These are phyloP conservation scores for Trichoderma erinaceum DNA, from an alignment of 495 filamentous ascomycete species.

Conservation along the genomic window DNA sequence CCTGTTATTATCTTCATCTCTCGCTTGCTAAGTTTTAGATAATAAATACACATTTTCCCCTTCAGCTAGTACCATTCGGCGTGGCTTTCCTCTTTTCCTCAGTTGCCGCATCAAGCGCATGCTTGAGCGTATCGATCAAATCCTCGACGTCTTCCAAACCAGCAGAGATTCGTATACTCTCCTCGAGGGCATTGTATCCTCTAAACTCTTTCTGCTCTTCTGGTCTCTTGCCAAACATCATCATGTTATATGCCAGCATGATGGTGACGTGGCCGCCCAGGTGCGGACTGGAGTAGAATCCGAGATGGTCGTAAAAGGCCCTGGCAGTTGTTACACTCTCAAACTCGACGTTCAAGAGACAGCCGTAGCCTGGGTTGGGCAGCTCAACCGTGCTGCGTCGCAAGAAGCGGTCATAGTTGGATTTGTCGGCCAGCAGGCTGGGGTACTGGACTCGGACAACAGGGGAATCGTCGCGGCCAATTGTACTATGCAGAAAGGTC, in stretches of 20 bases:
- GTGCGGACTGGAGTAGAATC: slow-evolving; percentile 40
- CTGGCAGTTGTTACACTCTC: slow-evolving; percentile 22
- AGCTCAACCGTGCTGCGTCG: slow-evolving; percentile 30
- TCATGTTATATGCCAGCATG: slow-evolving; percentile 35
- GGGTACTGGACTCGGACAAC: slow-evolving; percentile 38
- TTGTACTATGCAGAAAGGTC: slow-evolving; percentile 25
- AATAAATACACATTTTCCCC: no score
- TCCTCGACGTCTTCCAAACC: slow-evolving; percentile 37
- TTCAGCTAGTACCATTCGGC: slow-evolving; percentile 2
- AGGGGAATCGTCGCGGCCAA: slow-evolving; percentile 21
- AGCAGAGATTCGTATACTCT: slow-evolving; percentile 34
- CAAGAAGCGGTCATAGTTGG: slow-evolving; percentile 33
- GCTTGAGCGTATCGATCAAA: slow-evolving; percentile 29
- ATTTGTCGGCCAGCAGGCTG: slow-evolving; percentile 24
- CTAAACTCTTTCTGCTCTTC: slow-evolving; percentile 23
- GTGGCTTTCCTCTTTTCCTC: slow-evolving; percentile 16
- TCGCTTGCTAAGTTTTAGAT: no score
- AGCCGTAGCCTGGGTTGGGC: slow-evolving; percentile 31
- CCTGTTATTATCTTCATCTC: no score
- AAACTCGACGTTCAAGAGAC: slow-evolving; percentile 40
- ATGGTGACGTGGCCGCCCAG: slow-evolving; percentile 44
- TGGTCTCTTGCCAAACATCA: slow-evolving; percentile 28
- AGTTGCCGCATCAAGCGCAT: slow-evolving; percentile 24
- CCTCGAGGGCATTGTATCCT: slow-evolving; percentile 26
- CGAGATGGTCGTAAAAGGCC: slow-evolving; percentile 38